Percentiles rank a stretch among this genome's conserved stretches.
Conservation (phyloP, 768 basidiomycete genomes). For the Trametopsis cervina region DNA sequence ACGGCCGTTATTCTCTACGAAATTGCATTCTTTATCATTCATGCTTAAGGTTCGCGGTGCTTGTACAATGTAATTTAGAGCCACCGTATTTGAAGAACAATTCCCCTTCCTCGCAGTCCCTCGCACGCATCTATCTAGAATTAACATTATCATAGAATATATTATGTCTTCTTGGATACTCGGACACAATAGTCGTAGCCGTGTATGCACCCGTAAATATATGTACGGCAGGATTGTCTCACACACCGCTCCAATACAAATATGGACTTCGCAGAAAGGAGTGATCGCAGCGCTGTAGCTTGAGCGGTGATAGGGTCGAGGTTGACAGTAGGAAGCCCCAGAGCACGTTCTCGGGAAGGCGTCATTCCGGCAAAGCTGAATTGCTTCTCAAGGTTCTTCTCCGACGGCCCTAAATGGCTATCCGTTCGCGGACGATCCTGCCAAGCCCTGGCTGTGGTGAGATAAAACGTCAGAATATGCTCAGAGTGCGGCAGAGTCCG, state of each 20-base stretch:
- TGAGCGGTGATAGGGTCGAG: slow-evolving; percentile 2
- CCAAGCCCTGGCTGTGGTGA: neutral
- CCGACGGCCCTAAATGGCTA: neutral
- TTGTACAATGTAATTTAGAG: neutral
- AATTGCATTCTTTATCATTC: neutral
- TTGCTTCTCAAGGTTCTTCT: neutral
- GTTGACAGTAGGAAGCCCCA: slow-evolving; percentile 1
- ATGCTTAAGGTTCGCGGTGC: neutral
- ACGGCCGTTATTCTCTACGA: too few species aligned
- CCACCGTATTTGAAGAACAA: too few species aligned
- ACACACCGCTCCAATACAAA: neutral
- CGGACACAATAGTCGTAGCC: neutral
- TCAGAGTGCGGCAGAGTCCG: neutral
- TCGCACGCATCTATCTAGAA: neutral
- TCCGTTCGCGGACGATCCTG: neutral
- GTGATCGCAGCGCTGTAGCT: neutral
- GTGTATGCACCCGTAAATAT: too few species aligned
- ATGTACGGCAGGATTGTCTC: neutral
- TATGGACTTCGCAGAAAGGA: neutral
- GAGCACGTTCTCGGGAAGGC: slow-evolving; percentile 2
- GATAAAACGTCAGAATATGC: neutral
- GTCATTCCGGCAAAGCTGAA: neutral
- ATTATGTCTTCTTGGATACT: neutral
- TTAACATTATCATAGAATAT: neutral
- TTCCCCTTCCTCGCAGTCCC: too few species aligned